Percentiles rank a stretch among this genome's conserved stretches.
These are phyloP conservation scores for Pestalotiopsis sp. DNA, from an alignment of 2,329 filamentous ascomycete genomes.

Conservation along the genomic window DNA sequence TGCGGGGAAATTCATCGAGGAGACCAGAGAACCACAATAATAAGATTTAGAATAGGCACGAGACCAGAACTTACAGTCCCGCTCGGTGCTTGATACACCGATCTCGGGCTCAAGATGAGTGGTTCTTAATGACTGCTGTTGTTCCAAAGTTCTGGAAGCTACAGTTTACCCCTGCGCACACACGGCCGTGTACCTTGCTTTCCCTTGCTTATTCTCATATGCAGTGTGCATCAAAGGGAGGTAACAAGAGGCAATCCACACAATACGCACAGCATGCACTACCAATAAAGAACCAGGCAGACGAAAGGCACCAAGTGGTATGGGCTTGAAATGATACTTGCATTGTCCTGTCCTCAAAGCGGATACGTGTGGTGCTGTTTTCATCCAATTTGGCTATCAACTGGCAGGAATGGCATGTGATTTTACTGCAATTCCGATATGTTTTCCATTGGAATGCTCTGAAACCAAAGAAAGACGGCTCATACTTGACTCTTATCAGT, in stretches of 20 bases:
- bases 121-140: background rate
- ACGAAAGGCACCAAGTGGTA: no score
- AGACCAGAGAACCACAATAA: background rate
- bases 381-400: background rate
- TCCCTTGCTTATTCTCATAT: no score
- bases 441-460: background rate
- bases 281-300: no score
- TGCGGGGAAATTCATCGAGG: background rate
- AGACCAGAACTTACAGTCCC: background rate
- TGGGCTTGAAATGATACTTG: no score
- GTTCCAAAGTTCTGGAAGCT: background rate
- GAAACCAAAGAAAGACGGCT: background rate
- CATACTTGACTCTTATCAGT: background rate
- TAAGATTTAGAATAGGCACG: background rate
- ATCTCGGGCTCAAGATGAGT: background rate
- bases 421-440: background rate
- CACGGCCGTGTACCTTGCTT: no score
- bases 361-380: background rate
- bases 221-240: no score
- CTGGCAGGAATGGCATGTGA: background rate
- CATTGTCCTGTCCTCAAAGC: no score
- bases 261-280: no score
- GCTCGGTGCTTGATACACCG: background rate
- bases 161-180: no score
- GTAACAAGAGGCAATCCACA: no score